phyloP scores from a whole-genome alignment of 768 basidiomycete genomes.

The Saitozyma sp. region DNA sequence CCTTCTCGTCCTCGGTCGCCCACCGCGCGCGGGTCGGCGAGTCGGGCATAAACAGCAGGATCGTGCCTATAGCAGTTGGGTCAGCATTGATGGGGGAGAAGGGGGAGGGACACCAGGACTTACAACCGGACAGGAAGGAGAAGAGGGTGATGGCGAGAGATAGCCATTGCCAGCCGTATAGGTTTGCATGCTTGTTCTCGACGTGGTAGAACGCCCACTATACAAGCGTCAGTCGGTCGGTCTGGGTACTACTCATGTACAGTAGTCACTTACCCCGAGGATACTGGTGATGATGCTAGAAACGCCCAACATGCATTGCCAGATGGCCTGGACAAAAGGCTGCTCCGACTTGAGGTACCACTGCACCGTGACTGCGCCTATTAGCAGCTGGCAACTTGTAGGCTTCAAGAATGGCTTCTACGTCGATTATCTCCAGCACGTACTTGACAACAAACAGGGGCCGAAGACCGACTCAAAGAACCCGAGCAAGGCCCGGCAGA shows the following conservation, averaged over 20 bases:
- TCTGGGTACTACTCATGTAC: background rate
- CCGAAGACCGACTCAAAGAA: slow-evolving; percentile 20
- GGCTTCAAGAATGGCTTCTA: too few species aligned
- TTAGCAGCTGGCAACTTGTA: slow-evolving; percentile 1
- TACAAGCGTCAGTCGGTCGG: slow-evolving; percentile 3
- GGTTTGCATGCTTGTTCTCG: slow-evolving; percentile 5
- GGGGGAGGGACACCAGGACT: background rate
- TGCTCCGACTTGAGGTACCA: slow-evolving; percentile 24
- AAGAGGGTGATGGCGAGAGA: slow-evolving; percentile 10
- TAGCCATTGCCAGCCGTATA: slow-evolving; percentile 26
- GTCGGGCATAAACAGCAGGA: slow-evolving; percentile 14
- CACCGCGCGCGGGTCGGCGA: slow-evolving; percentile 20
- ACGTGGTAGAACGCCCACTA: slow-evolving; percentile 20
- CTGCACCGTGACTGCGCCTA: slow-evolving; percentile 18
- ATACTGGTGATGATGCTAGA: background rate
- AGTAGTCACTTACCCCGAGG: background rate
- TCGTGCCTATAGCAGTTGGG: slow-evolving; percentile 8
- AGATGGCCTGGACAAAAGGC: slow-evolving; percentile 12
- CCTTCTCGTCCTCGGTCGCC: slow-evolving; percentile 53
- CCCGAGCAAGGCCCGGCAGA: slow-evolving; percentile 10
- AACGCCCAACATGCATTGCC: slow-evolving; percentile 20
- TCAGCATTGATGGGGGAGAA: background rate
- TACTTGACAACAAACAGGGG: slow-evolving; percentile 16
- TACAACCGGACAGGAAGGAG: slow-evolving; percentile 12
- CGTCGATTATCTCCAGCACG: background rate